Percentiles rank a stretch among this genome's conserved stretches.
Conservation (phyloP, 2,329 filamentous ascomycete species). For the Hypomyces perniciosus region DNA sequence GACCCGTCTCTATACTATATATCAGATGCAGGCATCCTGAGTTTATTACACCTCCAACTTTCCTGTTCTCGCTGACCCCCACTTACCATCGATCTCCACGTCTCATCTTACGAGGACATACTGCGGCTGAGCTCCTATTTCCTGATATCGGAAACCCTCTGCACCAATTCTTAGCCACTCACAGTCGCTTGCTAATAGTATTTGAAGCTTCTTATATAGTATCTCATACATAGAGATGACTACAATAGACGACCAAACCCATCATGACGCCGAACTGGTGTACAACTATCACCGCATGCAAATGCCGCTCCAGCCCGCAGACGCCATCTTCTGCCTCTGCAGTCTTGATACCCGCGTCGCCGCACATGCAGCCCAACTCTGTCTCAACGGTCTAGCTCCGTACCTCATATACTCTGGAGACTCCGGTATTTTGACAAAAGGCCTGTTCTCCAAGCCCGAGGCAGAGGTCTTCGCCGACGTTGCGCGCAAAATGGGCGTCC, state of each 20-base stretch:
- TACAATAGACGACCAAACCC: not conserved
- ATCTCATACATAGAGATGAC: too few species aligned
- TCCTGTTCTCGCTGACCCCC: not conserved
- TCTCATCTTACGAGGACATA: not conserved
- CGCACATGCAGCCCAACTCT: slow-evolving; percentile 35
- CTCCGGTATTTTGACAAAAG: slow-evolving; percentile 34
- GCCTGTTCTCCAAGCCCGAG: slow-evolving; percentile 35
- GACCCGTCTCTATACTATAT: too few species aligned
- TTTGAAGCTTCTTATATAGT: not conserved
- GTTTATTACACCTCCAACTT: not conserved
- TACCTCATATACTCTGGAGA: slow-evolving; percentile 40
- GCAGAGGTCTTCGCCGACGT: slow-evolving; percentile 38
- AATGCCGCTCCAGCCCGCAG: slow-evolving; percentile 29
- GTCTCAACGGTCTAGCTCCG: slow-evolving; percentile 32
- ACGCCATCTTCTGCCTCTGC: slow-evolving; percentile 42
- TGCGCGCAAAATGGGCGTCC: slow-evolving; percentile 35
- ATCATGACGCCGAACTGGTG: slow-evolving; percentile 30
- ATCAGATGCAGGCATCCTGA: too few species aligned
- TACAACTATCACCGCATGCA: slow-evolving; percentile 40
- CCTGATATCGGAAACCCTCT: not conserved
- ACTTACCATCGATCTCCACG: not conserved
- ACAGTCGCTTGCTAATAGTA: not conserved
- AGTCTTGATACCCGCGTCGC: slow-evolving; percentile 42
- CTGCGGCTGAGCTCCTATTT: not conserved
- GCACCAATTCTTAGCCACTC: not conserved